Evolutionary conservation across 2,329 filamentous ascomycete species (phyloP), one percentile per base, ranked within the genome.

Genomic region (Botryosphaeria dothidea): DNA sequence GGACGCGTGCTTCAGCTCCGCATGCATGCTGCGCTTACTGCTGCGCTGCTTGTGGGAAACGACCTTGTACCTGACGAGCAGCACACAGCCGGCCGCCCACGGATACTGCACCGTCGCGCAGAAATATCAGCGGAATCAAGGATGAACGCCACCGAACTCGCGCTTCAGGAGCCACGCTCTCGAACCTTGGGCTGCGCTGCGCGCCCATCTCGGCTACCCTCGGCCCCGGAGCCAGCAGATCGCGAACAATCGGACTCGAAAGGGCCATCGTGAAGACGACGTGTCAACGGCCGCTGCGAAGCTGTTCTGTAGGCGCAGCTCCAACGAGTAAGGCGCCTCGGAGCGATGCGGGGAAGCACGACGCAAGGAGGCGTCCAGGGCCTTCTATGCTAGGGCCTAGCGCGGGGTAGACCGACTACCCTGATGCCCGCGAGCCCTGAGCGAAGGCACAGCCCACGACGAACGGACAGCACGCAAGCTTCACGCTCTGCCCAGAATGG

Each of bases 241-340:
- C 54, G 54, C 58, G 58, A 62, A 25, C 27, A 62, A 41, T 31
- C 56, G 43, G 56, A 31, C 27, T 45, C 41, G 56, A 36, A 29
- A n/a, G 34, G 52, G 25, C 52, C 34, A 19, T 21, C 21, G 41
- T 46, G 56, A 60, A 48, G 56, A 46, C 56, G 56, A 60, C 56
- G 56, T 60, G 56, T 46, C 56, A 60, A 45, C 25, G 56, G n/a
- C 25, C 17, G n/a, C 56, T 25, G 56, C 56, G 38, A 46, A 43
- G 56, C 38, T 60, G 56, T 41, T 60, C 56, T 60, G 56, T 60
- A 46, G 56, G 56, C 56, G 56, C 41, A 46, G 56, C 56, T 60
- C 56, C 56, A 60, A 60, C 56, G 41, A 60, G 56, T 60, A 31
- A 60, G 56, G 56, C 56, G 38, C 38, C 19, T 34, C 41, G 56